Conservation (phyloP, 805 yeast genomes). For the Metschnikowia gelsemii region DNA sequence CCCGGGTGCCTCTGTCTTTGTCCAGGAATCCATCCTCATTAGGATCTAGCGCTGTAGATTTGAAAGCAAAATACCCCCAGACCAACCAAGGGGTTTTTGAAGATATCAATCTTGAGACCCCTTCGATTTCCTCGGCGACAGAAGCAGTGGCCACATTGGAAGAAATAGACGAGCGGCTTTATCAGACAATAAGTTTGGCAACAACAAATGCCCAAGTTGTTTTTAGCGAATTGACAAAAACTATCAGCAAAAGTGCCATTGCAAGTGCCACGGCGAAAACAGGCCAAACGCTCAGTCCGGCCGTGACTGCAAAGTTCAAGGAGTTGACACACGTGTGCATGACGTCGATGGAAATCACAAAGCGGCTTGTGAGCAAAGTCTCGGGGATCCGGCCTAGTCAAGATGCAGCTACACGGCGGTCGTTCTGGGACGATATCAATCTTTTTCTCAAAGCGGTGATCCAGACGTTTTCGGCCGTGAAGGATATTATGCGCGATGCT, state of each 20-base stretch:
- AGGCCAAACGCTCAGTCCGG: slow-evolving; percentile 31
- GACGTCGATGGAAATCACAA: slow-evolving; percentile 78
- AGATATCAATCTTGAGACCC: slow-evolving; percentile 12
- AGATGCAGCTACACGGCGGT: slow-evolving; percentile 51
- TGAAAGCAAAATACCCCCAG: slow-evolving; percentile 9
- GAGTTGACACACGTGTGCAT: slow-evolving; percentile 78
- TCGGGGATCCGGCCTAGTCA: slow-evolving; percentile 49
- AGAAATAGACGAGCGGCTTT: slow-evolving; percentile 66
- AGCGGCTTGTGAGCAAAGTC: slow-evolving; percentile 57
- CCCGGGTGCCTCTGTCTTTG: neutral
- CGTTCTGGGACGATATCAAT: slow-evolving; percentile 84
- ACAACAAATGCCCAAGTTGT: slow-evolving; percentile 73
- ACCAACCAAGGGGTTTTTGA: slow-evolving; percentile 10
- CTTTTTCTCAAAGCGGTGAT: slow-evolving; percentile 79
- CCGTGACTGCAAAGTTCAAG: slow-evolving; percentile 61
- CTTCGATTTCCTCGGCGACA: slow-evolving; percentile 12
- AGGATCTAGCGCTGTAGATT: slow-evolving; percentile 6
- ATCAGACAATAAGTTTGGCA: slow-evolving; percentile 61
- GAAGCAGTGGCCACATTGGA: slow-evolving; percentile 21
- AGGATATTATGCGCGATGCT: slow-evolving; percentile 75
- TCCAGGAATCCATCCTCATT: slow-evolving; percentile 9
- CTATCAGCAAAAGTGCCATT: slow-evolving; percentile 63
- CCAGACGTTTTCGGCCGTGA: slow-evolving; percentile 78
- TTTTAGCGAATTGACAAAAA: slow-evolving; percentile 67
- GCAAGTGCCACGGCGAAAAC: slow-evolving; percentile 36